These are phyloP conservation scores for Barbarea vulgaris DNA, from an alignment of 345 rosid genomes.

Conservation along the genomic window DNA sequence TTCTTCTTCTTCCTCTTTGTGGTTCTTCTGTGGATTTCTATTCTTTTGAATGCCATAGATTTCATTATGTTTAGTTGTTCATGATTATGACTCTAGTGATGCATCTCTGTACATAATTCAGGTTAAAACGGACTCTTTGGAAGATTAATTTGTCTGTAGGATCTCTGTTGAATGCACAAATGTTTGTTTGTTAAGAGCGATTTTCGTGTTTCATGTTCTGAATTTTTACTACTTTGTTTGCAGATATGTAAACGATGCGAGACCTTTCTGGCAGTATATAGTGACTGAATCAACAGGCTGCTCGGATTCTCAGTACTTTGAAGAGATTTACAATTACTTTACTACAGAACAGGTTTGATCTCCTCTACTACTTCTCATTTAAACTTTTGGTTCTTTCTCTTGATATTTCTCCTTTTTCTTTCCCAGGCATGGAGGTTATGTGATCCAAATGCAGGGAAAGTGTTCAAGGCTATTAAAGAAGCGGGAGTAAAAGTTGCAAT, in stretches of 20 bases:
- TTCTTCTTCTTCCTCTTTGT: not conserved
- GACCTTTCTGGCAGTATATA: conserved; percentile 92
- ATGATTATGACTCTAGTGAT: not conserved
- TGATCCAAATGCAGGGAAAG: conserved; percentile 90
- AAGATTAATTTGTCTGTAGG: not conserved
- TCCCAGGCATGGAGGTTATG: conserved; percentile 94
- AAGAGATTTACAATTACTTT: conserved; percentile 87
- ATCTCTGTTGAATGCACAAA: not conserved
- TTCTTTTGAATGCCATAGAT: not conserved
- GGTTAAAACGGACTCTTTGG: not conserved
- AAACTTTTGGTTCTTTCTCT: conserved; percentile 8
- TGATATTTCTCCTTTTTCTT: conserved; percentile 13
- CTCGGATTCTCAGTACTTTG: conserved; percentile 81
- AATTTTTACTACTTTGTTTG: conserved; percentile 3
- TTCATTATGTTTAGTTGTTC: not conserved
- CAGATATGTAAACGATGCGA: conserved; percentile 92
- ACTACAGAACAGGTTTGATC: conserved; percentile 73
- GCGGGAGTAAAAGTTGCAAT: conserved; percentile 87
- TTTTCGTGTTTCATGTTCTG: not conserved
- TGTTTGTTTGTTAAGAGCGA: not conserved
- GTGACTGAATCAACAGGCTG: conserved; percentile 95
- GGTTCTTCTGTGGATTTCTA: not conserved
- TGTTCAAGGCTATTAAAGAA: conserved; percentile 72
- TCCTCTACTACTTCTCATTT: not conserved
- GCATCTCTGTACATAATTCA: not conserved